Percentiles rank a stretch among this genome's conserved stretches.
phyloP scores from a whole-genome alignment of 2,329 filamentous ascomycete species.

The Tolypocladium inflatum region DNA sequence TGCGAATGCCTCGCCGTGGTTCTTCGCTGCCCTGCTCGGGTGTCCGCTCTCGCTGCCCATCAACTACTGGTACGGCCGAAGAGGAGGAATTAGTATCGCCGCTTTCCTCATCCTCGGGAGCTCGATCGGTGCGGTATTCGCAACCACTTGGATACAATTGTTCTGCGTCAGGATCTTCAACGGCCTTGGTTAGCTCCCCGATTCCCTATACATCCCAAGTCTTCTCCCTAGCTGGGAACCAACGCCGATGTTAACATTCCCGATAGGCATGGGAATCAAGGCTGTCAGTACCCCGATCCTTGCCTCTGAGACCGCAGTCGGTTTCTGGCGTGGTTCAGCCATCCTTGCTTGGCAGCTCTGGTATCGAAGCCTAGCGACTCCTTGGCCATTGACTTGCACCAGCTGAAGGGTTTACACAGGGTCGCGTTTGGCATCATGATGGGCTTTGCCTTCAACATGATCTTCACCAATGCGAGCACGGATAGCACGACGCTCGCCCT shows the following conservation, averaged over 20 bases:
- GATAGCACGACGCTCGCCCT: constrained; percentile 13
- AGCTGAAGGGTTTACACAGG: constrained; percentile 8
- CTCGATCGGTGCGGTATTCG: constrained; percentile 26
- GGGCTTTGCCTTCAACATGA: constrained; percentile 25
- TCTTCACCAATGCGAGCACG: constrained; percentile 18
- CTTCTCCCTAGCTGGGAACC: neutral
- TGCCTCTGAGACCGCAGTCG: constrained; percentile 35
- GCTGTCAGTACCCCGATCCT: constrained; percentile 38
- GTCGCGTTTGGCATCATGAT: constrained; percentile 27
- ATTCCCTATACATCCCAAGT: neutral
- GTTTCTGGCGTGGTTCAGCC: constrained; percentile 37
- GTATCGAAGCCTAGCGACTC: constrained; percentile 6
- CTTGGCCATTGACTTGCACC: neutral
- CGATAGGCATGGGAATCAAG: constrained; percentile 36
- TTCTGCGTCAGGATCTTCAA: constrained; percentile 26
- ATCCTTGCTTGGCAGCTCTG: constrained; percentile 38
- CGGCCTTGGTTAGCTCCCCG: constrained; percentile 22
- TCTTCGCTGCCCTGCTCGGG: constrained; percentile 27
- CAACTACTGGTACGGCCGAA: constrained; percentile 29
- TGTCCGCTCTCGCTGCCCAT: constrained; percentile 29
- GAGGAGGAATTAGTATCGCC: constrained; percentile 28
- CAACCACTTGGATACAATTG: constrained; percentile 20
- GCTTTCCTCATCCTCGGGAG: constrained; percentile 28
- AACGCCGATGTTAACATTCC: neutral
- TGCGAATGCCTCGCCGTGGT: constrained; percentile 28